These are phyloP conservation scores for Verticillium albo-atrum DNA, from an alignment of 2,329 filamentous ascomycete genomes.

Conservation along the genomic window DNA sequence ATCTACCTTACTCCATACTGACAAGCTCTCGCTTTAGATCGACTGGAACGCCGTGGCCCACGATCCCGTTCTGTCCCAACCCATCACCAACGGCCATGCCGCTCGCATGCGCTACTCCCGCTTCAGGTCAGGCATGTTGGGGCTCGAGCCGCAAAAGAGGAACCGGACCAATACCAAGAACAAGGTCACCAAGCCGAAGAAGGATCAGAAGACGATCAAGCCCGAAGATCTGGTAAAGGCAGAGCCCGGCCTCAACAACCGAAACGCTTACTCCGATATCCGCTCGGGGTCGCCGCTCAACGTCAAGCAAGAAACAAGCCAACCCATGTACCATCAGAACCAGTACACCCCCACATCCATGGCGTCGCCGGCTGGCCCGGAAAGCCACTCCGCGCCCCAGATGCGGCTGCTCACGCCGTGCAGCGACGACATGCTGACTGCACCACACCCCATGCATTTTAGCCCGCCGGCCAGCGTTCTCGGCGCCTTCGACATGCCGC, in stretches of 20 bases:
- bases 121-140: conserved; percentile 42
- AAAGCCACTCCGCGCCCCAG: conserved; percentile 21
- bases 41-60: conserved; percentile 55
- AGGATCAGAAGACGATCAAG: conserved; percentile 23
- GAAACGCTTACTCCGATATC: conserved; percentile 9
- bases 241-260: conserved; percentile 23
- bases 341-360: conserved; percentile 34
- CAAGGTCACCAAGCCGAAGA: conserved; percentile 42
- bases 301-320: conserved; percentile 34
- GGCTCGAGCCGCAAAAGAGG: conserved; percentile 43
- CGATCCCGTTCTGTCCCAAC: conserved; percentile 47
- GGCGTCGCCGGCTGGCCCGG: conserved; percentile 25
- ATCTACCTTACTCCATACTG: conserved; percentile 5
- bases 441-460: conserved; percentile 21
- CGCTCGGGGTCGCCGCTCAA: conserved; percentile 13
- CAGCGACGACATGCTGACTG: conserved; percentile 42
- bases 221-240: conserved; percentile 35
- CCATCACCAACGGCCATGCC: conserved; percentile 56
- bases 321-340: conserved; percentile 18
- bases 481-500: conserved; percentile 24
- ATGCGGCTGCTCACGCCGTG: conserved; percentile 47
- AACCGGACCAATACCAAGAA: conserved; percentile 35
- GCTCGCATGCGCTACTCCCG: conserved; percentile 57
- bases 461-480: conserved; percentile 28
- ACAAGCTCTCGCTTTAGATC: conserved; percentile 38